A percentile compares a stretch with the other conserved stretches of the same genome.
phyloP scores from a whole-genome alignment of 2,329 filamentous ascomycete genomes.

The Colletotrichum tropicale region DNA sequence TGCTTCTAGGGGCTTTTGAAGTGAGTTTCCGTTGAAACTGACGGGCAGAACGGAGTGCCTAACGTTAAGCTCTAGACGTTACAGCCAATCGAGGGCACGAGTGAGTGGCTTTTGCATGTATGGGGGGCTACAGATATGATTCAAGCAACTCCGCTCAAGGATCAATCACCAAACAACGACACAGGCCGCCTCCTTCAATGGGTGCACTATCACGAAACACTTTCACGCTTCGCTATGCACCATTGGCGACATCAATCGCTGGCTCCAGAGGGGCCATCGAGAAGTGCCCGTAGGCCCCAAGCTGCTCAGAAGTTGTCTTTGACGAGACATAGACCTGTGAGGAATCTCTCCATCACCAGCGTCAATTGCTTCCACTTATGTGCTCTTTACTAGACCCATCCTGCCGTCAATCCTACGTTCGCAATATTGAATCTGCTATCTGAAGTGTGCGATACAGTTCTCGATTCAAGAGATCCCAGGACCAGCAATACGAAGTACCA shows the following conservation, averaged over 20 bases:
- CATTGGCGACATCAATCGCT: neutral
- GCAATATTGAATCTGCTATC: neutral
- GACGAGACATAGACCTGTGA: neutral
- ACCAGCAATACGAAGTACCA: neutral
- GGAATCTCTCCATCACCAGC: neutral
- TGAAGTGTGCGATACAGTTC: neutral
- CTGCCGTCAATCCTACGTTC: neutral
- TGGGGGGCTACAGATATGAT: neutral
- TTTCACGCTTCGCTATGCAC: neutral
- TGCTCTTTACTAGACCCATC: neutral
- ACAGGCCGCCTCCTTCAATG: neutral
- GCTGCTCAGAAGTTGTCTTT: neutral
- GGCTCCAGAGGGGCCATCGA: neutral
- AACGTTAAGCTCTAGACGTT: neutral
- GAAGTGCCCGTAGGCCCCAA: neutral
- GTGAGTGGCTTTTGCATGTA: neutral
- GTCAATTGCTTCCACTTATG: no score
- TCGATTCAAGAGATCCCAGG: neutral
- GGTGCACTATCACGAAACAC: neutral
- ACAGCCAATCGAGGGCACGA: neutral
- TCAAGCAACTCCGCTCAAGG: neutral
- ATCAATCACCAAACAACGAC: neutral
- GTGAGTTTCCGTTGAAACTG: neutral
- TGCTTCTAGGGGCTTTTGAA: slow-evolving; percentile 3
- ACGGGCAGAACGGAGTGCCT: accelerated